Evolutionary conservation across 2,329 filamentous ascomycete genomes (phyloP), one percentile per base, ranked within the genome.

Genomic region (Beauveria asiatica): DNA sequence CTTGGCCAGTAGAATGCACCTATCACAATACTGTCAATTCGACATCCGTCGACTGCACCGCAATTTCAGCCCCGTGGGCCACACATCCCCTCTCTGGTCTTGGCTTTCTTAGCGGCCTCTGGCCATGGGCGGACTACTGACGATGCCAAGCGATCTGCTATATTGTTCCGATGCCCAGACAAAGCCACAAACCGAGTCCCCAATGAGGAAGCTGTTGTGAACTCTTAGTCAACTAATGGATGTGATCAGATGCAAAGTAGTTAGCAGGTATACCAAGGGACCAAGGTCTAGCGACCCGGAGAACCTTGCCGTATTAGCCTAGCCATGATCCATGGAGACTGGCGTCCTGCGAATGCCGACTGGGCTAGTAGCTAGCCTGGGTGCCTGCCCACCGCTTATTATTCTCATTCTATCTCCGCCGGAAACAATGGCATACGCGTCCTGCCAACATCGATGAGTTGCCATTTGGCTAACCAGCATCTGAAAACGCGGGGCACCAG

Each of bases 101-200:
- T 51, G 21, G 30, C 56, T 44, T 52, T 50, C 10, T 37, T 37
- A 58, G 56, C 37, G 37, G 56, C 39, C 48, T 51, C 46, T 19
- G 10, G n/a, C 55, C 19, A 42, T 46, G 46, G 37, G 56, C 33
- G 23, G 23, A 45, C 48, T 19, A 17, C 23, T 23, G 46, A 30
- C 37, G 39, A 52, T 52, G 56, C 56, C 56, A 58, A 58, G 56
- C 56, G 48, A 58, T 58, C 56, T 44, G 56, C 52, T 58, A 44
- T 39, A 23, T 21, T 11, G 17, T 16, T 23, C 46, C 55, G 37
- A 51, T 51, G 39, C 37, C n/a, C 8, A 27, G 23, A 52, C 23
- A 57, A 48, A n/a, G 19, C 50, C 53, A 44, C 39, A 33, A 45
- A 17, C 13, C 54, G 27, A 48, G 19, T 39, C 19, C 23, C 53